phyloP scores from a whole-genome alignment of 176 grass and related monocot species.

The Oryza brachyantha region DNA sequence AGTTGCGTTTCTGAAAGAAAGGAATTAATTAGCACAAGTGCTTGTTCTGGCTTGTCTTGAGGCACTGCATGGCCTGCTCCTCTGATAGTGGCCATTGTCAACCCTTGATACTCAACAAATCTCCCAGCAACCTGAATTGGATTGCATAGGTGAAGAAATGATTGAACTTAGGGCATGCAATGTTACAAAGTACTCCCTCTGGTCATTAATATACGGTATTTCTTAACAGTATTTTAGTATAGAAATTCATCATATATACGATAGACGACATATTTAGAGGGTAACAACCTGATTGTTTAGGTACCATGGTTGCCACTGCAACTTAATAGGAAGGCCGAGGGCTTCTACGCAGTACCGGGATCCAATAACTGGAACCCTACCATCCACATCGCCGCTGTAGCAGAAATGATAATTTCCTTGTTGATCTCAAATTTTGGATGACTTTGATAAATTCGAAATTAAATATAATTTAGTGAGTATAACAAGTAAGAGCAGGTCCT shows the following conservation, averaged over 20 bases:
- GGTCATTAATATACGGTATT: too few species aligned
- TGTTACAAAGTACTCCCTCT: background rate
- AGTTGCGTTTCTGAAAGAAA: conserved; percentile 55
- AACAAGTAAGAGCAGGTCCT: background rate
- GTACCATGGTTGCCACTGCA: conserved; percentile 75
- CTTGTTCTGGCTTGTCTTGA: conserved; percentile 75
- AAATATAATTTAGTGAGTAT: background rate
- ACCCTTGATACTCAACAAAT: conserved; percentile 67
- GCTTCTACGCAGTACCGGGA: conserved; percentile 78
- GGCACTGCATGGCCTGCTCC: conserved; percentile 86
- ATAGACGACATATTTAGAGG: background rate
- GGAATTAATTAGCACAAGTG: conserved; percentile 67
- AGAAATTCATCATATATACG: background rate
- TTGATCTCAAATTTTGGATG: background rate
- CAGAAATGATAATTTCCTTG: background rate
- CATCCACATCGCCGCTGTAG: conserved; percentile 77
- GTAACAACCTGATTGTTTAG: conserved; percentile 57
- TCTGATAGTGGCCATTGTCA: conserved; percentile 85
- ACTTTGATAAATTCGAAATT: background rate
- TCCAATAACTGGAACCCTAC: conserved; percentile 78
- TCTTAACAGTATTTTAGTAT: background rate
- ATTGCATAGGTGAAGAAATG: background rate
- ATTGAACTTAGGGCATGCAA: background rate
- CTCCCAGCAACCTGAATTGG: conserved; percentile 80
- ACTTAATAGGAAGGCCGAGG: conserved; percentile 61